Evolutionary conservation across 768 basidiomycete species (phyloP), one percentile per base, ranked within the genome.

Genomic region (Pleurotus ostreatus): DNA sequence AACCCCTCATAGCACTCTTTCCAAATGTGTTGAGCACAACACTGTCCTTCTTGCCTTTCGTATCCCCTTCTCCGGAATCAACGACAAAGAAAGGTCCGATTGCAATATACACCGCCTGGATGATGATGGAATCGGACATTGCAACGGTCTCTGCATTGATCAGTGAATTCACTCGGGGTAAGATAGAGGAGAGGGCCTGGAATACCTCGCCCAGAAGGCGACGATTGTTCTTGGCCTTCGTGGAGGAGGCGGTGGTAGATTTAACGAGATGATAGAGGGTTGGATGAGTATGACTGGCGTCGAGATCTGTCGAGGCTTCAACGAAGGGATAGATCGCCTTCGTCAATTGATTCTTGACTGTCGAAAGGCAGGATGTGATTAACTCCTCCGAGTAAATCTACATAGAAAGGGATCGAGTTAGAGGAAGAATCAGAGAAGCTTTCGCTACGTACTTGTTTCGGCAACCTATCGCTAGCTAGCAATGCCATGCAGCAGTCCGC

Each of bases 301-400:
- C 66, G 7, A 64, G 61, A 34, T 79, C 79, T 6, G 75, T 69
- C 2, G 79, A 75, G 0, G 85, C 86, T 64, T 95, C 93, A 4
- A 95, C 83, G 60, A 94, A 91, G 0, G 92, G 94, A 65, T 92
- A 95, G 11, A 98, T 76, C 46, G 92, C 77, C 64, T 83, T 83
- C 1, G 83, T 83, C 26, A 97, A 81, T 56, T 88, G 86, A 59
- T 88, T 89, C 67, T 95, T 94, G 59, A 94, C 78, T 0, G 86
- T 76, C 43, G 72, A 75, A 15, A 98, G 75, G 70, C 94, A 92
- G 0, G 81, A 74, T 0, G 85, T 85, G 59, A 99, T 92, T 9
- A 94, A 77, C 66, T 99, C 97, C 68, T 98, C 94, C 0, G 96
- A 97, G 68, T 96, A 96, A 7, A 98, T 74, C 89, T 95, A 64